A percentile compares a stretch with the other conserved stretches of the same genome.
phyloP scores from a whole-genome alignment of 2,329 filamentous ascomycete genomes.

The Venturia oleaginea region DNA sequence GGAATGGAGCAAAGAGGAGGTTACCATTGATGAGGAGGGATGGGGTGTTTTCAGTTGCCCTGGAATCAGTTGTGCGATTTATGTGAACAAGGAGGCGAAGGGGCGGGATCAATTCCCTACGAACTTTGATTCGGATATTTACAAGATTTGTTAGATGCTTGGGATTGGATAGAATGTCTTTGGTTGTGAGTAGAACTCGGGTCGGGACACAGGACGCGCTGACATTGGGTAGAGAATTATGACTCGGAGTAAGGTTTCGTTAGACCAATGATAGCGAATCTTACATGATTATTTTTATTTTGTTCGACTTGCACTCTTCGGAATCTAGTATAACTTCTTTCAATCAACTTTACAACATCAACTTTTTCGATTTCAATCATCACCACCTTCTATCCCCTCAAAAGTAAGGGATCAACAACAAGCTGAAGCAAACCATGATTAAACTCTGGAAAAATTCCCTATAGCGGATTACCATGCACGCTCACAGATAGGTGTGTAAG shows the following conservation, averaged over 20 bases:
- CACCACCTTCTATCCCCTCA: no score
- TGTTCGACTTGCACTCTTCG: not conserved
- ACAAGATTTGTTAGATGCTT: constrained; percentile 4
- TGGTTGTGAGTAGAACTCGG: not conserved
- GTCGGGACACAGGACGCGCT: not conserved
- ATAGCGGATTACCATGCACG: no score
- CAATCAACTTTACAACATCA: no score
- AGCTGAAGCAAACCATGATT: no score
- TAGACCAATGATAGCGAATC: not conserved
- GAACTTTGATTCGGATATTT: constrained; percentile 17
- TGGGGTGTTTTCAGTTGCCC: constrained; percentile 49
- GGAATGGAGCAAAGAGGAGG: constrained; percentile 44
- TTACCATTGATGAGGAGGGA: constrained; percentile 50
- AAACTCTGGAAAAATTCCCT: no score
- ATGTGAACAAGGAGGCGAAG: constrained; percentile 47
- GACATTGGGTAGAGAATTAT: not conserved
- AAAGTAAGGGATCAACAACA: no score
- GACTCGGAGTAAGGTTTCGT: not conserved
- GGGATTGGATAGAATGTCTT: not conserved
- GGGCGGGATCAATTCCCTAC: constrained; percentile 17
- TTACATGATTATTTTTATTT: not conserved
- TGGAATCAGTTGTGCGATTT: constrained; percentile 50
- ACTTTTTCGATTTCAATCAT: no score
- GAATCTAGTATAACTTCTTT: not conserved
- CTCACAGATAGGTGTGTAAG: no score